Conservation (phyloP, 257 asterid species). For the Forsythia suspensa region DNA sequence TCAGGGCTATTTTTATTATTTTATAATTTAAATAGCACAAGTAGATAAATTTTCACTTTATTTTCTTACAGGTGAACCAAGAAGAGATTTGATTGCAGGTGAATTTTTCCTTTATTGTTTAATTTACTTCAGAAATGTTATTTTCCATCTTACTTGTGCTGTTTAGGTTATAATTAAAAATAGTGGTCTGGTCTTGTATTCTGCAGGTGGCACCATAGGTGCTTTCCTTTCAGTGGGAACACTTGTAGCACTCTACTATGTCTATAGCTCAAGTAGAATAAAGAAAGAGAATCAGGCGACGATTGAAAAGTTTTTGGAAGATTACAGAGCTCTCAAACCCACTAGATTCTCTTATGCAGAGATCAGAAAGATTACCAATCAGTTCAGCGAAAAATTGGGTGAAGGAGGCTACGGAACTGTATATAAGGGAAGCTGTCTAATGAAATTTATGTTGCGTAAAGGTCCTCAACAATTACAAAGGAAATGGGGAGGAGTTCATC, state of each 20-base stretch:
- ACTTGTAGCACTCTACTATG: constrained; percentile 10
- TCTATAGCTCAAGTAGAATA: constrained; percentile 1
- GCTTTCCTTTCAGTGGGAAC: constrained; percentile 5
- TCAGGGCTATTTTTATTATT: too few species aligned
- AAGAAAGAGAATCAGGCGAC: constrained; percentile 28
- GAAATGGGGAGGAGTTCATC: constrained; percentile 32
- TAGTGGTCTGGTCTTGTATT: neutral
- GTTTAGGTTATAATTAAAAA: neutral
- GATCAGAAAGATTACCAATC: constrained; percentile 38
- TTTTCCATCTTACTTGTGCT: neutral
- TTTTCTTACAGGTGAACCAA: neutral
- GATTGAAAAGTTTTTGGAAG: constrained; percentile 38
- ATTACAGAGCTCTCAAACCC: constrained; percentile 42
- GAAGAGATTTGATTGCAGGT: neutral
- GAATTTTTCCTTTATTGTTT: neutral
- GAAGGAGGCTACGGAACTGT: constrained; percentile 40
- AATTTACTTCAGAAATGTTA: too few species aligned
- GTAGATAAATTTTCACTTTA: neutral
- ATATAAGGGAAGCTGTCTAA: constrained; percentile 31
- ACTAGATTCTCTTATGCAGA: constrained; percentile 43
- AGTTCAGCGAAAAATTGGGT: constrained; percentile 23
- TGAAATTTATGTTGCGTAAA: constrained; percentile 34
- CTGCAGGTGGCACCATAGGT: constrained; percentile 17
- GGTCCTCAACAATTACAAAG: constrained; percentile 20
- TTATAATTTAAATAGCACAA: neutral